These are phyloP conservation scores for Malassezia japonica DNA, from an alignment of 1,284 basidiomycete genomes.

Conservation along the genomic window DNA sequence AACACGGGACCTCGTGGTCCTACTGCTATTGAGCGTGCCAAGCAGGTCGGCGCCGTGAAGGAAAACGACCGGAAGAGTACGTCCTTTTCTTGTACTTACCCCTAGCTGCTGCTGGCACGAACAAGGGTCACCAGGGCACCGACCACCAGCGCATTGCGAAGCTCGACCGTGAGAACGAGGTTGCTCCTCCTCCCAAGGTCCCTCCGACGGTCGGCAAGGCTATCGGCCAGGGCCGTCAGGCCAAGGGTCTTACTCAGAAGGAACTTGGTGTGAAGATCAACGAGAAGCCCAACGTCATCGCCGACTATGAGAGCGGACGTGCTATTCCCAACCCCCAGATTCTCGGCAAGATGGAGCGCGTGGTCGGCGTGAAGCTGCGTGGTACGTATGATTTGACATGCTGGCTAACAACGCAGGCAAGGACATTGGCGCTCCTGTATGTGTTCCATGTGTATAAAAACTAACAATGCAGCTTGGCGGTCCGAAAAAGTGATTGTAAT, in stretches of 20 bases:
- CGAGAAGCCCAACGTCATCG: slow-evolving; percentile 74
- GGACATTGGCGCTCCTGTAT: slow-evolving; percentile 37
- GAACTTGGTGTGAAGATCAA: slow-evolving; percentile 87
- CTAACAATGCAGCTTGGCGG: slow-evolving; percentile 16
- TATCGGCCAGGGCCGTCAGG: slow-evolving; percentile 72
- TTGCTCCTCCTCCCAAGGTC: slow-evolving; percentile 83
- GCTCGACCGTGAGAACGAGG: slow-evolving; percentile 61
- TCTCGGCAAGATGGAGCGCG: slow-evolving; percentile 80
- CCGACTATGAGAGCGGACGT: slow-evolving; percentile 74
- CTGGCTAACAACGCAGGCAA: slow-evolving; percentile 20
- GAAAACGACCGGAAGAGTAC: slow-evolving; percentile 51
- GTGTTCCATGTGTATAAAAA: slow-evolving; percentile 6
- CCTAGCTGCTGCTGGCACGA: slow-evolving; percentile 31
- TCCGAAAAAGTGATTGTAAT: slow-evolving; percentile 13
- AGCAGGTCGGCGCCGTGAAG: slow-evolving; percentile 50
- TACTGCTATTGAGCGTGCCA: slow-evolving; percentile 46
- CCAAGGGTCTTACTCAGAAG: slow-evolving; percentile 73
- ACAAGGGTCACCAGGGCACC: slow-evolving; percentile 39
- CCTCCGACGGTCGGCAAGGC: slow-evolving; percentile 70
- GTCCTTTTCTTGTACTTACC: slow-evolving; percentile 8
- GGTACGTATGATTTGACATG: slow-evolving; percentile 51
- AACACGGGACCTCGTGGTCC: slow-evolving; percentile 58
- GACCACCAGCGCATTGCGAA: slow-evolving; percentile 46
- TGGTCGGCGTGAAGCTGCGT: slow-evolving; percentile 80
- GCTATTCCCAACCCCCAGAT: slow-evolving; percentile 84